Evolutionary conservation across 768 basidiomycete genomes (phyloP).

Genomic region (Serendipita indica): DNA sequence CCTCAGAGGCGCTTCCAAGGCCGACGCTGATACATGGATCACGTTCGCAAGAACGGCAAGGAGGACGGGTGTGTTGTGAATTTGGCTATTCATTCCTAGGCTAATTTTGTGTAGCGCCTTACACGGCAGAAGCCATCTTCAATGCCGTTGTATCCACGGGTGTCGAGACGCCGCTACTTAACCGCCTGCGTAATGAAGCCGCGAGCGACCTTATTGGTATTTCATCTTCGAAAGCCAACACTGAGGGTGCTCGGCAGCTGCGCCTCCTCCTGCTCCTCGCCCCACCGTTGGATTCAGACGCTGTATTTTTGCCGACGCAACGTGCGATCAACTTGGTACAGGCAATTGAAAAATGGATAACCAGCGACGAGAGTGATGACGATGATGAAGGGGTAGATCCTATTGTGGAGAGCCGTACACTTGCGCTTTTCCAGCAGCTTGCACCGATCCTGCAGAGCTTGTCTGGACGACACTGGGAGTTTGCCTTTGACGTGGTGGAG

Average conservation of each 20-base stretch:
- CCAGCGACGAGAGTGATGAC: constrained; percentile 23
- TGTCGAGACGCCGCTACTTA: constrained; percentile 54
- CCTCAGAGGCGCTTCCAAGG: constrained; percentile 40
- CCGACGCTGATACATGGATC: constrained; percentile 69
- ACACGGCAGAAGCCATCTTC: constrained; percentile 52
- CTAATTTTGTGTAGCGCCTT: constrained; percentile 37
- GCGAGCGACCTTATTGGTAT: constrained; percentile 68
- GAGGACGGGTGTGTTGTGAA: constrained; percentile 36
- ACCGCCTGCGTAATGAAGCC: constrained; percentile 77
- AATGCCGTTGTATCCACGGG: constrained; percentile 44
- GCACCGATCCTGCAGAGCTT: constrained; percentile 82
- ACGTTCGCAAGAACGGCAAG: constrained; percentile 49
- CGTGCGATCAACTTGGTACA: constrained; percentile 80
- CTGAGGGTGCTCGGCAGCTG: constrained; percentile 52
- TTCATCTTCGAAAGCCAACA: constrained; percentile 43
- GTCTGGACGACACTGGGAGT: constrained; percentile 81
- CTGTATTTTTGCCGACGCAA: constrained; percentile 70
- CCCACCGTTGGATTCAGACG: constrained; percentile 62
- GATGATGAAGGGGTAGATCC: constrained; percentile 48
- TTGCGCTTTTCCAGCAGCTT: constrained; percentile 54
- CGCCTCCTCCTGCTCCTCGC: constrained; percentile 57
- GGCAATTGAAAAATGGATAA: constrained; percentile 72
- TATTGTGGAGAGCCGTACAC: constrained; percentile 64
- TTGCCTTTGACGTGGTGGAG: constrained; percentile 80
- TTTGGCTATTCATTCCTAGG: neutral